Evolutionary conservation across 2,329 filamentous ascomycete species (phyloP).

Genomic region (Diplodia seriata): DNA sequence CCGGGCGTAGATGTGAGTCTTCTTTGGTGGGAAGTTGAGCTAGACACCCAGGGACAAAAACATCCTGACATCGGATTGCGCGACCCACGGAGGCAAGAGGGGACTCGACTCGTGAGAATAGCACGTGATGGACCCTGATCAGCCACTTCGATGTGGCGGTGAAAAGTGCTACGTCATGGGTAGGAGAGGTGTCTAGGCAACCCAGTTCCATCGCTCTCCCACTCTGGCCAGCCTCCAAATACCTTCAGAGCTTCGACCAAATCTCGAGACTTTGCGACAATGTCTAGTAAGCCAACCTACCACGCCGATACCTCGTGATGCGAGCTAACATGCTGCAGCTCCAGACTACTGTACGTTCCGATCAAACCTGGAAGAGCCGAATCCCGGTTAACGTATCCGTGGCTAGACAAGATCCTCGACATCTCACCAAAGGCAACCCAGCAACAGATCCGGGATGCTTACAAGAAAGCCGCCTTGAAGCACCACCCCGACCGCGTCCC

Average conservation of each 20-base stretch:
- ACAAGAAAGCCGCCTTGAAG: conserved; percentile 86
- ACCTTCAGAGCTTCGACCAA: neutral
- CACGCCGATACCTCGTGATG: neutral
- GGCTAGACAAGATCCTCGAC: conserved; percentile 75
- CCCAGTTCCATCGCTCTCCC: conserved; percentile 15
- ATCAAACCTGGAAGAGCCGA: neutral
- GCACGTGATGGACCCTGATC: conserved; percentile 11
- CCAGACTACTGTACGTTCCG: conserved; percentile 42
- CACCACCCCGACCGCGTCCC: conserved; percentile 93
- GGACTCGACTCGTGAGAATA: neutral
- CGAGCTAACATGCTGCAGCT: conserved; percentile 36
- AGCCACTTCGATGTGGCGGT: conserved; percentile 24
- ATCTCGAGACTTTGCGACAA: conserved; percentile 7
- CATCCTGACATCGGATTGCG: neutral
- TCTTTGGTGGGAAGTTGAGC: no score
- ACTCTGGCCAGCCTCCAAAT: neutral
- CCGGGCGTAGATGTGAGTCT: neutral
- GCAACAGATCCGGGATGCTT: conserved; percentile 89
- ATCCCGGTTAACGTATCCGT: conserved; percentile 35
- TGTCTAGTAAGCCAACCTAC: conserved; percentile 33
- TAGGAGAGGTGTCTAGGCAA: conserved; percentile 14
- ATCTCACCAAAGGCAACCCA: conserved; percentile 75
- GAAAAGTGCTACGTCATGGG: conserved; percentile 16
- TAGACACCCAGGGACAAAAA: no score
- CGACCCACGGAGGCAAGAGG: neutral